These are phyloP conservation scores for Tolypocladium cylindrosporum DNA, from an alignment of 2,329 filamentous ascomycete species.

Conservation along the genomic window DNA sequence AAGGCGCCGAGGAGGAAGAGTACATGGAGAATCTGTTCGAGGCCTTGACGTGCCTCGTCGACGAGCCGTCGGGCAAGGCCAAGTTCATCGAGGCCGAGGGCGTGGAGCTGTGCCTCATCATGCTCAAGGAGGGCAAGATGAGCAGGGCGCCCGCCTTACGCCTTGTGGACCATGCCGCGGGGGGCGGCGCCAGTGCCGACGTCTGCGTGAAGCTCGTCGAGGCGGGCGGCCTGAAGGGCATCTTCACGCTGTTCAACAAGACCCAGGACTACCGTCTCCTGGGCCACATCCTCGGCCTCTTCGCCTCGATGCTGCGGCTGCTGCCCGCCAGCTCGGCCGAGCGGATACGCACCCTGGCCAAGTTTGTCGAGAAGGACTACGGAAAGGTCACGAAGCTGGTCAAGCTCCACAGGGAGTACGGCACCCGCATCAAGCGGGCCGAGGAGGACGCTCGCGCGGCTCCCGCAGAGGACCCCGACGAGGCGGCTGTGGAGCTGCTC, in stretches of 20 bases:
- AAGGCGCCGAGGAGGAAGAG: constrained; percentile 83
- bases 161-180: constrained; percentile 72
- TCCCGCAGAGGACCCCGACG: constrained; percentile 23
- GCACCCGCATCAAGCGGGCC: constrained; percentile 45
- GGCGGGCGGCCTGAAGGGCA: constrained; percentile 70
- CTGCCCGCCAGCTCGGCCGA: constrained; percentile 68
- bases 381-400: constrained; percentile 71
- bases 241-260: constrained; percentile 86
- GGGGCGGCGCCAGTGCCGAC: constrained; percentile 33
- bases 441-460: constrained; percentile 36
- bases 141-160: constrained; percentile 70
- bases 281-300: constrained; percentile 78
- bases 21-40: constrained; percentile 94
- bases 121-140: constrained; percentile 81
- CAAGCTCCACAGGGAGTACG: constrained; percentile 61
- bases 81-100: constrained; percentile 87
- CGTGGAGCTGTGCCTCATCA: constrained; percentile 81
- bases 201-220: constrained; percentile 73
- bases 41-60: constrained; percentile 67
- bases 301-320: constrained; percentile 69
- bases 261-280: constrained; percentile 58
- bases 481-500: constrained; percentile 62
- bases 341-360: constrained; percentile 77
- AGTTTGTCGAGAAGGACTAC: constrained; percentile 93
- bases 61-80: constrained; percentile 63